Evolutionary conservation across 2,329 filamentous ascomycete genomes (phyloP).

Genomic region (Albifimbria verrucaria): DNA sequence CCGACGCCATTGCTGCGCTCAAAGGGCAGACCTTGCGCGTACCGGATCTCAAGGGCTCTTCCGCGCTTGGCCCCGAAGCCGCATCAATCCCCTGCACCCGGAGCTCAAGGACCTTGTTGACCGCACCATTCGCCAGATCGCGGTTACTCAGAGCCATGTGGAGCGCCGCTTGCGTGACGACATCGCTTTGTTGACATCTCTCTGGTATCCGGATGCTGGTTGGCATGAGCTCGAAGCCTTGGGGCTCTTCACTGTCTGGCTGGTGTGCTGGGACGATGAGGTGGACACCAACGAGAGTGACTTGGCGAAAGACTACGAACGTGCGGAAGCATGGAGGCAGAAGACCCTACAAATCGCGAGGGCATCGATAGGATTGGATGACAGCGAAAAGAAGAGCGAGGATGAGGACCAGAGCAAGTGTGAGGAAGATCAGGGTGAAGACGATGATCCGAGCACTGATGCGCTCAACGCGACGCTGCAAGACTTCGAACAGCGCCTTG

Average conservation of each 20-base stretch:
- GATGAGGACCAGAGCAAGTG: too few relatives aligned
- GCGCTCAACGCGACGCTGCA: conserved; percentile 20
- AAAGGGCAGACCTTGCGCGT: conserved; percentile 23
- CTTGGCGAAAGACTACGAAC: conserved; percentile 20
- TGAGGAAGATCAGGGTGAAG: too few relatives aligned
- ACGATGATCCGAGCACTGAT: too few relatives aligned
- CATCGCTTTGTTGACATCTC: conserved; percentile 15
- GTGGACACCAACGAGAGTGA: conserved; percentile 25
- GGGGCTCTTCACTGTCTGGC: conserved; percentile 22
- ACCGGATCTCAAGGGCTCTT: conserved; percentile 22
- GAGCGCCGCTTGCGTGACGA: conserved; percentile 28
- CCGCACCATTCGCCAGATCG: conserved; percentile 24
- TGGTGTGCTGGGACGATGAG: conserved; percentile 30
- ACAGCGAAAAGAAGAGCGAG: not conserved
- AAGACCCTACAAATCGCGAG: conserved; percentile 16
- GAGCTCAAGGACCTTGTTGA: conserved; percentile 16
- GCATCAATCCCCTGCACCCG: conserved; percentile 18
- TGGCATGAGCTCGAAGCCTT: conserved; percentile 16
- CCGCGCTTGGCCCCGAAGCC: conserved; percentile 18
- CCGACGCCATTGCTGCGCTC: conserved; percentile 16
- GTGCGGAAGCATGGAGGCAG: conserved; percentile 20
- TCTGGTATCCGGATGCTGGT: conserved; percentile 20
- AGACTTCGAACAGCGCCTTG: conserved; percentile 16
- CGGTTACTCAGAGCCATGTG: conserved; percentile 25
- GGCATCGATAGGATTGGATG: conserved; percentile 13